Evolutionary conservation across 2,329 filamentous ascomycete genomes (phyloP).

Genomic region (Nemania sp.): DNA sequence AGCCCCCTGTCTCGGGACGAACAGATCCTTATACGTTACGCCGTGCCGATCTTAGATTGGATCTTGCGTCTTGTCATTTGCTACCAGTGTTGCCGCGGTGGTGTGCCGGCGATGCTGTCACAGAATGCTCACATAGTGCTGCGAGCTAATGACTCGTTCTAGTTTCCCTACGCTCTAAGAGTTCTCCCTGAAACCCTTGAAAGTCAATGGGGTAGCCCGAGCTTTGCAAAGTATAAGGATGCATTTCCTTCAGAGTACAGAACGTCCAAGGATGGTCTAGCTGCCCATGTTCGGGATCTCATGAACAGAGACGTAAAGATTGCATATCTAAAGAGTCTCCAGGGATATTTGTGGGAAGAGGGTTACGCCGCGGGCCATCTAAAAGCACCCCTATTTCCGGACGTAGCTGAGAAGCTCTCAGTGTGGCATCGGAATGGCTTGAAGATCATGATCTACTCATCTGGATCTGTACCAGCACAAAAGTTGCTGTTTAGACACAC

Average conservation of each 20-base stretch:
- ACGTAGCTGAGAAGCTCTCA: slow-evolving; percentile 74
- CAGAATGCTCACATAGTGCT: slow-evolving; percentile 5
- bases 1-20: slow-evolving; percentile 27
- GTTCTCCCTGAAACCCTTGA: slow-evolving; percentile 73
- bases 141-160: slow-evolving; percentile 31
- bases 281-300: slow-evolving; percentile 76
- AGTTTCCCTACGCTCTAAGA: slow-evolving; percentile 83
- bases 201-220: slow-evolving; percentile 73
- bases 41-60: slow-evolving; percentile 29
- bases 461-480: slow-evolving; percentile 83
- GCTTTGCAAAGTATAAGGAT: slow-evolving; percentile 75
- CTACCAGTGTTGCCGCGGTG: slow-evolving; percentile 7
- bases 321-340: slow-evolving; percentile 81
- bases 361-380: slow-evolving; percentile 79
- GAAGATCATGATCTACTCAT: slow-evolving; percentile 82
- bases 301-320: slow-evolving; percentile 79
- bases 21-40: slow-evolving; percentile 24
- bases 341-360: slow-evolving; percentile 81
- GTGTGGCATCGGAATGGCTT: slow-evolving; percentile 68
- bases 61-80: slow-evolving; percentile 33
- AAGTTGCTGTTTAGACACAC: slow-evolving; percentile 81
- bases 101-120: slow-evolving; percentile 22
- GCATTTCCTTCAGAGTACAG: slow-evolving; percentile 77
- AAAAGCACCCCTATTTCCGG: slow-evolving; percentile 78
- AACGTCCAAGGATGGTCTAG: slow-evolving; percentile 68